These are phyloP conservation scores for Talaromyces sp. DNA, from an alignment of 2,329 filamentous ascomycete genomes.

Conservation along the genomic window DNA sequence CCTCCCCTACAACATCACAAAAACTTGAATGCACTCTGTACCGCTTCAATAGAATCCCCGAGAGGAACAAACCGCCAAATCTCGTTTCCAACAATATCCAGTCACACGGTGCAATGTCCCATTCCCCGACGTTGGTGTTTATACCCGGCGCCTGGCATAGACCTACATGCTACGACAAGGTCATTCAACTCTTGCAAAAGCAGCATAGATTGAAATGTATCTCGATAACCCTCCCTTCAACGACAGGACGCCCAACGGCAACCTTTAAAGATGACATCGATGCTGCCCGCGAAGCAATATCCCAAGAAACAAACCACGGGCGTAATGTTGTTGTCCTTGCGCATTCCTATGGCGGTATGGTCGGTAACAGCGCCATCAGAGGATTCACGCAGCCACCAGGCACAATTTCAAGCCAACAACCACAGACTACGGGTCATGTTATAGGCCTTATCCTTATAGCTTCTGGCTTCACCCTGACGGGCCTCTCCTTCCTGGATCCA, in stretches of 20 bases:
- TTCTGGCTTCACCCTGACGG: constrained; percentile 43
- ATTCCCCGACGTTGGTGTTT: constrained; percentile 43
- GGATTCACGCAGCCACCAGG: constrained; percentile 32
- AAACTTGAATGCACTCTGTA: too few species aligned
- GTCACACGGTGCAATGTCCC: background rate
- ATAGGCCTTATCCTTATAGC: constrained; percentile 48
- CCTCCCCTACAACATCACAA: too few species aligned
- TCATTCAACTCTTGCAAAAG: constrained; percentile 35
- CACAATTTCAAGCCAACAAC: background rate
- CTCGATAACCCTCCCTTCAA: constrained; percentile 42
- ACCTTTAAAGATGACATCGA: constrained; percentile 46
- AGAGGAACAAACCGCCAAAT: too few species aligned
- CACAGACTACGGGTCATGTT: constrained; percentile 33
- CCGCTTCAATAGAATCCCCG: too few species aligned
- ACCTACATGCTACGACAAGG: constrained; percentile 37
- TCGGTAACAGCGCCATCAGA: constrained; percentile 48
- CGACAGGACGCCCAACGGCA: constrained; percentile 30
- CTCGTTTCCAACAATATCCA: too few species aligned
- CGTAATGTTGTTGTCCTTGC: constrained; percentile 47
- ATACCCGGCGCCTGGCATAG: constrained; percentile 51
- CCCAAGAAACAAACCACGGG: constrained; percentile 35
- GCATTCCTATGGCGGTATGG: constrained; percentile 51
- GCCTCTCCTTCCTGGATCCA: constrained; percentile 42
- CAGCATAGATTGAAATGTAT: constrained; percentile 33
- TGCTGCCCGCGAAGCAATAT: constrained; percentile 37